These are phyloP conservation scores for Wickerhamomyces rabaulensis DNA, from an alignment of 805 yeast genomes.

Conservation along the genomic window DNA sequence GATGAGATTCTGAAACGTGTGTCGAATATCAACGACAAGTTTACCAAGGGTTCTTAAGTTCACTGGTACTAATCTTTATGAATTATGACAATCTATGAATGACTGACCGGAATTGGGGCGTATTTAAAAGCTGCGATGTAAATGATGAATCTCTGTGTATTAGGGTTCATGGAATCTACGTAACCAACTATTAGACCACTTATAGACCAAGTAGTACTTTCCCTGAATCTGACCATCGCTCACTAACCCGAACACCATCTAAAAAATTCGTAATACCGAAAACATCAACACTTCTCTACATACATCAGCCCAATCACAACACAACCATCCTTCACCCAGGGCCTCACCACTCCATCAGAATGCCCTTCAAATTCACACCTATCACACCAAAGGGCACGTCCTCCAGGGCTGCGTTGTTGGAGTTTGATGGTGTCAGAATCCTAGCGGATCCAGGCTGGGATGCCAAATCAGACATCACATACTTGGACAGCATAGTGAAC, in stretches of 20 bases:
- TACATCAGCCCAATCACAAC: neutral
- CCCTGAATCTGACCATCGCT: neutral
- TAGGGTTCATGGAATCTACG: too few relatives aligned
- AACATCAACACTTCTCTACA: neutral
- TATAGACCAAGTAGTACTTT: too few relatives aligned
- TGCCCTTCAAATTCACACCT: conserved; percentile 26
- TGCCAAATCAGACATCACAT: conserved; percentile 39
- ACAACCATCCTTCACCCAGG: neutral
- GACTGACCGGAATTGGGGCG: neutral
- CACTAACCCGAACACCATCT: neutral
- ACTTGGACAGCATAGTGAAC: conserved; percentile 37
- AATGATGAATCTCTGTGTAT: too few relatives aligned
- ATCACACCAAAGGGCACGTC: conserved; percentile 16
- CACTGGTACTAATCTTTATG: neutral
- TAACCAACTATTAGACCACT: too few relatives aligned
- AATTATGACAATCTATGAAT: neutral
- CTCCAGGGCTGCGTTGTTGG: conserved; percentile 42
- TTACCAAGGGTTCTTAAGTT: neutral
- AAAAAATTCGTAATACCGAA: neutral
- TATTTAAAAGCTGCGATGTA: too few relatives aligned
- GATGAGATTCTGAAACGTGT: neutral
- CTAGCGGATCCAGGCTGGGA: conserved; percentile 78
- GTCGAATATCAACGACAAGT: neutral
- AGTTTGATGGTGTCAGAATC: conserved; percentile 52
- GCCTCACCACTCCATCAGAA: neutral